phyloP scores from a whole-genome alignment of 2,329 filamentous ascomycete genomes.

The Tolypocladium inflatum region DNA sequence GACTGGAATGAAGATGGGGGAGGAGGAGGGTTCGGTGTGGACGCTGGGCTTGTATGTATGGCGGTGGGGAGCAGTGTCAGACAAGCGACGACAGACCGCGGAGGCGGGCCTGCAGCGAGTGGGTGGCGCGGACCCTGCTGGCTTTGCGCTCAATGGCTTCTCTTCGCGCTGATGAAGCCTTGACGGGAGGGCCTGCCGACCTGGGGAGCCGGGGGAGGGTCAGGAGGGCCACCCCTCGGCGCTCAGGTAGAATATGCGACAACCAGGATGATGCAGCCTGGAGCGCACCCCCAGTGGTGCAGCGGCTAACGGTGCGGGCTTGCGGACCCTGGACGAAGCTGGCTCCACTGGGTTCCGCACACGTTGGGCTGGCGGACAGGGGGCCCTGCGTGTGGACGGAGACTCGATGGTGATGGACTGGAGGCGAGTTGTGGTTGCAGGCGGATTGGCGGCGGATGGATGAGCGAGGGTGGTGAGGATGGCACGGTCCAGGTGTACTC shows the following conservation, averaged over 20 bases:
- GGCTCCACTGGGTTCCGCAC: slow-evolving; percentile 1
- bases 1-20: slow-evolving; percentile 21
- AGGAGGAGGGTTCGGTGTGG: slow-evolving; percentile 9
- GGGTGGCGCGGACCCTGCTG: slow-evolving; percentile 3
- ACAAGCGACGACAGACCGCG: slow-evolving; percentile 7
- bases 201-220: neutral
- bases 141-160: neutral
- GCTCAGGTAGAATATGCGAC: neutral
- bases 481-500: neutral
- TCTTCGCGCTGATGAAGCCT: neutral
- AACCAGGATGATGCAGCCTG: neutral
- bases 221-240: neutral
- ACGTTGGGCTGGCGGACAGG: neutral
- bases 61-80: slow-evolving; percentile 3
- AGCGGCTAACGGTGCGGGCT: neutral
- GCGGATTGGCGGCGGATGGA: neutral
- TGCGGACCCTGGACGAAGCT: neutral
- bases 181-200: neutral
- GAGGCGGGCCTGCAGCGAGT: slow-evolving; percentile 3
- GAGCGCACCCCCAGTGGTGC: neutral
- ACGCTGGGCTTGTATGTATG: slow-evolving; percentile 10
- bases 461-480: neutral
- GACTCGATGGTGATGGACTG: neutral
- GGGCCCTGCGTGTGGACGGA: neutral
- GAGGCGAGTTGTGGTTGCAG: no score